Conservation (phyloP, 1,139 yeast species). For the Saccharomyces hybrid region DNA sequence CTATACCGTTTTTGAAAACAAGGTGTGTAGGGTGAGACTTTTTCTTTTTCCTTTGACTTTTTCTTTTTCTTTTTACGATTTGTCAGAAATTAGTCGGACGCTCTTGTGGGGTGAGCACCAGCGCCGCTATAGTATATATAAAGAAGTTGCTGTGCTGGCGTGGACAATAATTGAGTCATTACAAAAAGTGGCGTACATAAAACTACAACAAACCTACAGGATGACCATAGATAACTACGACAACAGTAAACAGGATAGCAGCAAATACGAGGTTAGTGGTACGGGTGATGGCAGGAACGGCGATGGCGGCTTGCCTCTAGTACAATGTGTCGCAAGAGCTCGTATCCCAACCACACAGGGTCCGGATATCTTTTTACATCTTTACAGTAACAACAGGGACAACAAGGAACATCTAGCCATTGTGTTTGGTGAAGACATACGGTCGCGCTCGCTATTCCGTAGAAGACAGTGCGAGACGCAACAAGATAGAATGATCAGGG, state of each 20-base stretch:
- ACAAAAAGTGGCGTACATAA: background rate
- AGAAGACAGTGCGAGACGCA: slow-evolving; percentile 65
- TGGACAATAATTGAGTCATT: background rate
- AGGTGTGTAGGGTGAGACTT: background rate
- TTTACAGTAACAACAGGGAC: slow-evolving; percentile 80
- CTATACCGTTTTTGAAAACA: background rate
- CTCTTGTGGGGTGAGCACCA: background rate
- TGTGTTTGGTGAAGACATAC: slow-evolving; percentile 87
- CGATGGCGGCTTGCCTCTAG: slow-evolving; percentile 47
- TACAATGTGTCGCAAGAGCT: slow-evolving; percentile 90
- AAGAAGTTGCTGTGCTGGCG: background rate
- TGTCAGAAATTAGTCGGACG: slow-evolving; percentile 1
- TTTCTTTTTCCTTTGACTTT: background rate
- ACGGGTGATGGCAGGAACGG: background rate
- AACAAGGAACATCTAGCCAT: slow-evolving; percentile 93
- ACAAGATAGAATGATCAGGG: slow-evolving; percentile 91
- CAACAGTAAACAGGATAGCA: background rate
- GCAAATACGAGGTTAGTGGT: slow-evolving; percentile 3
- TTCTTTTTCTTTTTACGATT: background rate
- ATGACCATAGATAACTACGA: background rate
- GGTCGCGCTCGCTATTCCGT: slow-evolving; percentile 66
- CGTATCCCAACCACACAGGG: slow-evolving; percentile 32
- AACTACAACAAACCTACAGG: background rate
- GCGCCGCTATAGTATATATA: background rate
- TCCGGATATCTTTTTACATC: slow-evolving; percentile 84